Base-by-base conservation (phyloP, 306 rosid species). In the peach (Prunus persica) region DNA sequence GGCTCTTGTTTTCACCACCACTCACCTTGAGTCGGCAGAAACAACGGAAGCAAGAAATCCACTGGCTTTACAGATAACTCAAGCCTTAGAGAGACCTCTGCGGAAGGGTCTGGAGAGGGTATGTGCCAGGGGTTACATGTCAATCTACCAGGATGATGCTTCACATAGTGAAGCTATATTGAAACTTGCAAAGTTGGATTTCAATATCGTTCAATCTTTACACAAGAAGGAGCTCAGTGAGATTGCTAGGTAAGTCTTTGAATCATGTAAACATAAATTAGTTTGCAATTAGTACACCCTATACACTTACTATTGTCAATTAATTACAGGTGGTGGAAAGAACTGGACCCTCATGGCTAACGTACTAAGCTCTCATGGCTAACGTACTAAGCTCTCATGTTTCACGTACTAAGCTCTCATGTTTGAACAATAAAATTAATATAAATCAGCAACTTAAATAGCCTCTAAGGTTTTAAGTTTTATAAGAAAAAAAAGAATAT, bases 131-230 rank as follows among this genome's bases (percentile, higher is more conserved):
- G 6, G 62, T 24, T 84, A 74, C 41, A 71, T 88, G 7, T 70
- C 82, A 4, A 45, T 76, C 16, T 90, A 90, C 57, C 77, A 82
- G 2, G 58, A 82, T 32, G 54, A 84, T 8, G 72, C 88, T 45
- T 81, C 83, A 0, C 87, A 83, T 14, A 76, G 73, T 30, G 30
- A 71, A 47, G 61, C n/a, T 55, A 67, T 90, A 25, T 65, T 88
- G 5, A 72, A 63, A 1, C 72, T 90, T 25, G 87, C 88, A 7
- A 90, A 81, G 67, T 2, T 86, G 3, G 90, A 90, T 70, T 90
- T 86, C 79, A 88, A 85, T 56, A 8, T 67, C 5, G 32, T 90
- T 4, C 92, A 90, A 4, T 74, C 77, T 24, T 11, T 82, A 2
- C 88, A 88, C 62, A 81, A 72, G 11, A 43, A 84, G 61, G 93